Conservation (phyloP, 2,329 filamentous ascomycete species). For the Ophiocordyceps camponoti-floridani region DNA sequence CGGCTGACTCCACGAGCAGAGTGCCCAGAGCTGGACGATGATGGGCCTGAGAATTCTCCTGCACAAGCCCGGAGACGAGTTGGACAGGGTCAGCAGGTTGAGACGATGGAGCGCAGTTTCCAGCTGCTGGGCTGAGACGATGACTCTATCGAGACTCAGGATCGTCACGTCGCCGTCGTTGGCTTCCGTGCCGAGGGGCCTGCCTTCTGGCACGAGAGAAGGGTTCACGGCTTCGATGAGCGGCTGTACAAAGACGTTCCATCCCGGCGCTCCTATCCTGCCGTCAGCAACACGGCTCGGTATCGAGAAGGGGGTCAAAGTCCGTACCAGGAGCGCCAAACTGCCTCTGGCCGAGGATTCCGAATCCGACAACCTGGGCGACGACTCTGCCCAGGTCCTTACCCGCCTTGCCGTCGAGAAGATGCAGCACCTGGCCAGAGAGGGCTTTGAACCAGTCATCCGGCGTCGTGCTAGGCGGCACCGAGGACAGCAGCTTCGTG, state of each 20-base stretch:
- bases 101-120: conserved; percentile 34
- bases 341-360: conserved; percentile 44
- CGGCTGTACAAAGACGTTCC: conserved; percentile 42
- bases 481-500: conserved; percentile 40
- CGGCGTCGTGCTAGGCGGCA: conserved; percentile 33
- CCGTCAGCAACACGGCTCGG: neutral
- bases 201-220: conserved; percentile 8
- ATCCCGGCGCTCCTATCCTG: conserved; percentile 33
- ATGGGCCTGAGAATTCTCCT: conserved; percentile 41
- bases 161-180: conserved; percentile 24
- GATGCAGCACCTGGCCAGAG: conserved; percentile 38
- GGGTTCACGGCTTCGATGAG: conserved; percentile 34
- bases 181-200: conserved; percentile 2
- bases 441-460: conserved; percentile 43
- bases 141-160: conserved; percentile 19
- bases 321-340: conserved; percentile 41
- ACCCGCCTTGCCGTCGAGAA: conserved; percentile 37
- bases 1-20: conserved; percentile 31
- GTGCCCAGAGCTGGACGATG: conserved; percentile 43
- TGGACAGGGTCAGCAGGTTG: conserved; percentile 37
- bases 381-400: conserved; percentile 16
- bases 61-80: conserved; percentile 48
- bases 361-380: conserved; percentile 28
- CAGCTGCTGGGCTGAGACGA: conserved; percentile 30
- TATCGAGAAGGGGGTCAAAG: neutral